Evolutionary conservation across 2,329 filamentous ascomycete genomes (phyloP), one percentile per base, ranked within the genome.

Genomic region (Penicillium sp.): DNA sequence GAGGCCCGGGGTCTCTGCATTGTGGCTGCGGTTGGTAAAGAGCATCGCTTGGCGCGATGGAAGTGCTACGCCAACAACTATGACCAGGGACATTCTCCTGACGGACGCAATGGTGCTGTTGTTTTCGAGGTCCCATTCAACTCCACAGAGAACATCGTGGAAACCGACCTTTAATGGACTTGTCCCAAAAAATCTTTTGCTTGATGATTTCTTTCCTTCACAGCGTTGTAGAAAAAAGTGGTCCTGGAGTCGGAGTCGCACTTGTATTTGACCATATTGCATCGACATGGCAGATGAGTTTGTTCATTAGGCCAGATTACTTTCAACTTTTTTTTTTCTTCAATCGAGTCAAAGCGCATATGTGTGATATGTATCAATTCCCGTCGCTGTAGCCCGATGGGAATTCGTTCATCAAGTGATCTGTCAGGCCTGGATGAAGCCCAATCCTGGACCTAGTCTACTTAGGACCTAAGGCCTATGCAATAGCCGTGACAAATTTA

Each of bases 41-140:
- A 96, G 69, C 86, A 90, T 68, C 81, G 89, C 39, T 73, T 96
- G 37, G 93, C 90, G 4, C 78, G 87, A 53, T 97, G 90, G 90
- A 84, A 84, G 69, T 62, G 65, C 37, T 70, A 67, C 46, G 53
- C 60, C 24, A 70, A 74, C 42, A 70, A 67, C 44, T 66, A 63
- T 45, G 51, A 63, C 35, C 57, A 67, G 33, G 66, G 67, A 11
- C 39, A 60, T 37, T 52, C 63, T 42, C 45, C 63, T 3, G 64
- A 65, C 25, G 88, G 83, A 4, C 84, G 84, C 56, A 96, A 95
- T 64, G 88, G 88, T 5, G 87, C 86, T n/a, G 80, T 93, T 25
- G 79, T 96, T 8, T 94, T 95, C 64, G 90, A 95, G 66, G 81
- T 96, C 32, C 80, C 86, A 0, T 70, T 73, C 40, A 52, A 55